A percentile compares a stretch with the other conserved stretches of the same genome.
phyloP scores from a whole-genome alignment of 768 basidiomycete species.

The Calocera cornea region DNA sequence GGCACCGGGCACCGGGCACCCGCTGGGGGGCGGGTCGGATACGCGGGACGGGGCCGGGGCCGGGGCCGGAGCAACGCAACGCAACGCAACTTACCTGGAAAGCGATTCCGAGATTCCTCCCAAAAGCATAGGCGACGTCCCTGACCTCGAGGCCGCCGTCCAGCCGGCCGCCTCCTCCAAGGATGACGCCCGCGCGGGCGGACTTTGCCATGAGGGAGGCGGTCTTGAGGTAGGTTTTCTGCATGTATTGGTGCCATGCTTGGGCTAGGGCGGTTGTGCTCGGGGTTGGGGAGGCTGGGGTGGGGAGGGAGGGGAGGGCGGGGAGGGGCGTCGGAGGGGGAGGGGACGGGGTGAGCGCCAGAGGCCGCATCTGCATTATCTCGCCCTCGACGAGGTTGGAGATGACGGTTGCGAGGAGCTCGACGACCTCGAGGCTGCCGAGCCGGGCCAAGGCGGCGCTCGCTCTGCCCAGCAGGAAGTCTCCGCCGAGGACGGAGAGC shows the following conservation, averaged over 20 bases:
- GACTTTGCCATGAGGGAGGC: conserved; percentile 85
- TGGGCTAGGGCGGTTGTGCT: conserved; percentile 24
- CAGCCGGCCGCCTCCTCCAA: conserved; percentile 48
- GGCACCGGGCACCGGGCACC: too few relatives aligned
- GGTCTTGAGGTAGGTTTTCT: conserved; percentile 87
- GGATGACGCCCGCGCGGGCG: conserved; percentile 68
- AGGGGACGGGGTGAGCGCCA: too few relatives aligned
- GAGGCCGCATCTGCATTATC: conserved; percentile 53
- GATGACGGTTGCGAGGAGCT: conserved; percentile 81
- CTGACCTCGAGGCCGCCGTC: conserved; percentile 40
- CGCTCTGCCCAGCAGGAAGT: conserved; percentile 87
- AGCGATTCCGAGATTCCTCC: conserved; percentile 81
- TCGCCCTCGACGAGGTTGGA: conserved; percentile 96
- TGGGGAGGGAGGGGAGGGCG: conserved; percentile 14
- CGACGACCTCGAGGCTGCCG: conserved; percentile 80
- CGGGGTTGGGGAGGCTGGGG: conserved; percentile 8
- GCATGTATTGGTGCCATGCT: conserved; percentile 69
- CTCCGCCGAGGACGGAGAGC: conserved; percentile 82
- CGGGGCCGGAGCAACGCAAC: too few relatives aligned
- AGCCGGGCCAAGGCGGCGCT: conserved; percentile 76
- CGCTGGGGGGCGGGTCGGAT: too few relatives aligned
- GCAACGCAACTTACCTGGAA: conserved; percentile 72
- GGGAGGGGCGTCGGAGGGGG: too few relatives aligned
- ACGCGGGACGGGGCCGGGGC: too few relatives aligned
- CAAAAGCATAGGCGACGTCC: conserved; percentile 83